These are phyloP conservation scores for Tremella fuciformis DNA, from an alignment of 768 basidiomycete genomes.

Conservation along the genomic window DNA sequence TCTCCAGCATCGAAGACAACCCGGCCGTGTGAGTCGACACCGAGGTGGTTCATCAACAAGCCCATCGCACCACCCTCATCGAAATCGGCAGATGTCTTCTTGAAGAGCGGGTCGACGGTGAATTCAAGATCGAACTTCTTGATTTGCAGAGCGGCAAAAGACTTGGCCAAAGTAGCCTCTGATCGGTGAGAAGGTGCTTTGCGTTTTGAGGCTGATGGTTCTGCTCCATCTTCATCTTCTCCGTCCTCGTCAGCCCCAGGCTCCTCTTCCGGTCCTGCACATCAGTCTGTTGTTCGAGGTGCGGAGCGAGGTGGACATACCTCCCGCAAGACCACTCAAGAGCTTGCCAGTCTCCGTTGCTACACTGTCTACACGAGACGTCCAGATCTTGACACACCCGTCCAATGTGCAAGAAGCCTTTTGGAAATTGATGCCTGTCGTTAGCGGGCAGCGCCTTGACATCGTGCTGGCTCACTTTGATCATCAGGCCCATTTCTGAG, in stretches of 20 bases:
- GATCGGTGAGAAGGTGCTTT: slow-evolving; percentile 59
- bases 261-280: slow-evolving; percentile 58
- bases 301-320: slow-evolving; percentile 3
- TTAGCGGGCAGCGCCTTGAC: not conserved
- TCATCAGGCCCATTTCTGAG: slow-evolving; percentile 89
- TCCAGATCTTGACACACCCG: slow-evolving; percentile 99
- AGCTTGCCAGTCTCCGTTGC: slow-evolving; percentile 95
- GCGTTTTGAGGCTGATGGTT: slow-evolving; percentile 53
- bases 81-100: slow-evolving; percentile 96
- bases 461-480: slow-evolving; percentile 39
- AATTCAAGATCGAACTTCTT: slow-evolving; percentile 96
- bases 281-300: slow-evolving; percentile 1
- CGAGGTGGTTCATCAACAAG: slow-evolving; percentile 93
- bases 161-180: slow-evolving; percentile 85
- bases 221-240: slow-evolving; percentile 65
- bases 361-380: slow-evolving; percentile 92
- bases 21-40: slow-evolving; percentile 74
- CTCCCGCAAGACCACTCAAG: slow-evolving; percentile 67
- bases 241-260: slow-evolving; percentile 64
- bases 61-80: slow-evolving; percentile 98
- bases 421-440: slow-evolving; percentile 82
- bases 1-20: slow-evolving; percentile 97
- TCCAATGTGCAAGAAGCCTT: slow-evolving; percentile 96
- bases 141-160: slow-evolving; percentile 70
- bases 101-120: slow-evolving; percentile 92